These are phyloP conservation scores for Rhodotorula taiwanensis DNA, from an alignment of 768 basidiomycete species.

Conservation along the genomic window DNA sequence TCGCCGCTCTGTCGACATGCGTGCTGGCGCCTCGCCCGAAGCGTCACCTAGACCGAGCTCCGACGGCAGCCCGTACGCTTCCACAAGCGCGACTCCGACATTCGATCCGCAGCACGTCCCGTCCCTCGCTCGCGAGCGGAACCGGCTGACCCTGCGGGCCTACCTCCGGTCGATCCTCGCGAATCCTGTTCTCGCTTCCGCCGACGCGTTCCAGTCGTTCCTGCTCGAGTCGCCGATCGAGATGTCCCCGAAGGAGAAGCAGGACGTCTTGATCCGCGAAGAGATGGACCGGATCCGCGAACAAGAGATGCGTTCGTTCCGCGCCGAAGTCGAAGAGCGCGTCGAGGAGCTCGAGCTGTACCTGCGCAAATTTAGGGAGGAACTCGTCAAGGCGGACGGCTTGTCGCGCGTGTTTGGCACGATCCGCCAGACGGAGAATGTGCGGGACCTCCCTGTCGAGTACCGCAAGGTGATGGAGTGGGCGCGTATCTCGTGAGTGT, in stretches of 20 bases:
- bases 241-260: constrained; percentile 63
- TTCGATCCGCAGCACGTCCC: constrained; percentile 23
- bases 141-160: constrained; percentile 82
- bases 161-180: constrained; percentile 78
- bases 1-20: constrained; percentile 46
- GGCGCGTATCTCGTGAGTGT: constrained; percentile 88
- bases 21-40: constrained; percentile 15
- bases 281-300: constrained; percentile 83
- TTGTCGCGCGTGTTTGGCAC: constrained; percentile 79
- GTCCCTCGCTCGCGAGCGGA: constrained; percentile 70
- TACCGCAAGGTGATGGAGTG: constrained; percentile 89
- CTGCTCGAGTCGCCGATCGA: constrained; percentile 67
- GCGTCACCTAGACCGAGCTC: constrained; percentile 15
- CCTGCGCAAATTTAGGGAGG: constrained; percentile 81
- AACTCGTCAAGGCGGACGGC: constrained; percentile 73
- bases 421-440: constrained; percentile 70
- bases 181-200: constrained; percentile 66
- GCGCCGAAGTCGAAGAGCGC: constrained; percentile 71
- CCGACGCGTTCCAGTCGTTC: constrained; percentile 79
- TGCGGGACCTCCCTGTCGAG: constrained; percentile 69
- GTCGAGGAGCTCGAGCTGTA: constrained; percentile 80
- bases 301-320: constrained; percentile 77
- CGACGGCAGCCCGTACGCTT: constrained; percentile 5
- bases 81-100: constrained; percentile 6
- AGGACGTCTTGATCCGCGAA: constrained; percentile 71